Conservation (phyloP, 345 rosid species). For the Eucalyptus brandiana region DNA sequence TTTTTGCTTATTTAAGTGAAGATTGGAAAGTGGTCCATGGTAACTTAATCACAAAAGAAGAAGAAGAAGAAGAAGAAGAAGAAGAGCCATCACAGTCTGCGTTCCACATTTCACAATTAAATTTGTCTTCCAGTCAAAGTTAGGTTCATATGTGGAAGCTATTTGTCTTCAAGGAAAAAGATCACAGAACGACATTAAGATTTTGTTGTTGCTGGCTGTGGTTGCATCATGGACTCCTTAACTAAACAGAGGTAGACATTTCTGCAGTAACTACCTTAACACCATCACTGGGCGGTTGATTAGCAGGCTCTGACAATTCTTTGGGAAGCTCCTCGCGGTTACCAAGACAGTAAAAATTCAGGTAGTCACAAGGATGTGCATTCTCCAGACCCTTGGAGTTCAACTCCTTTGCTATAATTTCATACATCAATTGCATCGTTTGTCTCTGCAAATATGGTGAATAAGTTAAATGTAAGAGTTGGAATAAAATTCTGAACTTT, state of each 20-base stretch:
- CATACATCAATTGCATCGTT: constrained; percentile 86
- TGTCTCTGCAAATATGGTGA: constrained; percentile 31
- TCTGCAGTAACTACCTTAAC: constrained; percentile 14
- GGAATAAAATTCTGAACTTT: not conserved
- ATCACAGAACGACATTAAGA: not conserved
- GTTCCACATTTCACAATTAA: not conserved
- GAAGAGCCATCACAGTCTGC: not conserved
- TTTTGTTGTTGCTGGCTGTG: not conserved
- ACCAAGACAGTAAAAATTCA: constrained; percentile 84
- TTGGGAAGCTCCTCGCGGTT: constrained; percentile 45
- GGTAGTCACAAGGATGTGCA: constrained; percentile 54
- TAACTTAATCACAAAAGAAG: not conserved
- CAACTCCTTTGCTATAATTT: constrained; percentile 53
- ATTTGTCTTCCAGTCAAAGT: not conserved
- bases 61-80: not conserved
- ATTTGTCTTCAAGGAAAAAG: not conserved
- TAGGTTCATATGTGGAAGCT: not conserved
- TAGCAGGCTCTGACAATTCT: not conserved
- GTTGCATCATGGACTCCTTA: not conserved
- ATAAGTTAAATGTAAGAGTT: not conserved
- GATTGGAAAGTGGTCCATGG: not conserved
- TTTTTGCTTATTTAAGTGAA: not conserved
- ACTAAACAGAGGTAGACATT: not conserved
- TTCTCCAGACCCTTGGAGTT: constrained; percentile 31
- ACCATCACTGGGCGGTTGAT: not conserved